Percentiles rank a stretch among this genome's conserved stretches.
phyloP scores from a whole-genome alignment of 345 rosid genomes.

The Eucalyptus sp. region DNA sequence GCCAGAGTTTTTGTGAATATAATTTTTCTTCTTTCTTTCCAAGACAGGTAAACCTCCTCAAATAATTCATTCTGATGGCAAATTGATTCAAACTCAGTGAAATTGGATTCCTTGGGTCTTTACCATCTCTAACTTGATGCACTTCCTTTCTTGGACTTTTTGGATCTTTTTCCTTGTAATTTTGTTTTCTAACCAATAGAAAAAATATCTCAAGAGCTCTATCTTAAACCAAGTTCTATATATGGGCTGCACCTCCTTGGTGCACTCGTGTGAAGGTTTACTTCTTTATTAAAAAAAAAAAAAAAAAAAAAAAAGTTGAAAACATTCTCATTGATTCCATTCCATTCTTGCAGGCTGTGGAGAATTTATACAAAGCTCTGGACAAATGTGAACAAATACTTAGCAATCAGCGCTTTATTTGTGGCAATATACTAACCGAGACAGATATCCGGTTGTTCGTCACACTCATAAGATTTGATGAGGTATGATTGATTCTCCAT shows the following conservation, averaged over 20 bases:
- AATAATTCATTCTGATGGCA: neutral
- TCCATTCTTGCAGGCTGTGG: conserved; percentile 42
- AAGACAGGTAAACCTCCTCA: neutral
- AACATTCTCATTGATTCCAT: neutral
- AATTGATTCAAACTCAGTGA: neutral
- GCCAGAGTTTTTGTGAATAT: neutral
- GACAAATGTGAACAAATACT: conserved; percentile 75
- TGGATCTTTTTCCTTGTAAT: neutral
- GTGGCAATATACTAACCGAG: conserved; percentile 60
- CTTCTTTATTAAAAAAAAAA: neutral
- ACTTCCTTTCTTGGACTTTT: neutral
- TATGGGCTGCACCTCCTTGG: neutral
- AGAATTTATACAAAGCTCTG: conserved; percentile 51
- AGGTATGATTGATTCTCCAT: conserved; percentile 25
- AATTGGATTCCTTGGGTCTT: neutral
- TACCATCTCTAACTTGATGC: neutral
- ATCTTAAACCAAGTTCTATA: neutral
- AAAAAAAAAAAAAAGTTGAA: neutral
- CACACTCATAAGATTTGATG: conserved; percentile 89
- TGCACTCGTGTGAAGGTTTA: neutral
- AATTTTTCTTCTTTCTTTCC: neutral
- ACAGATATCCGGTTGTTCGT: conserved; percentile 73
- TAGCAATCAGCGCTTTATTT: conserved; percentile 49
- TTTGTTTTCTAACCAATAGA: neutral
- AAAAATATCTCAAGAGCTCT: neutral